These are phyloP conservation scores for Suillus subluteus DNA, from an alignment of 768 basidiomycete species.

Conservation along the genomic window DNA sequence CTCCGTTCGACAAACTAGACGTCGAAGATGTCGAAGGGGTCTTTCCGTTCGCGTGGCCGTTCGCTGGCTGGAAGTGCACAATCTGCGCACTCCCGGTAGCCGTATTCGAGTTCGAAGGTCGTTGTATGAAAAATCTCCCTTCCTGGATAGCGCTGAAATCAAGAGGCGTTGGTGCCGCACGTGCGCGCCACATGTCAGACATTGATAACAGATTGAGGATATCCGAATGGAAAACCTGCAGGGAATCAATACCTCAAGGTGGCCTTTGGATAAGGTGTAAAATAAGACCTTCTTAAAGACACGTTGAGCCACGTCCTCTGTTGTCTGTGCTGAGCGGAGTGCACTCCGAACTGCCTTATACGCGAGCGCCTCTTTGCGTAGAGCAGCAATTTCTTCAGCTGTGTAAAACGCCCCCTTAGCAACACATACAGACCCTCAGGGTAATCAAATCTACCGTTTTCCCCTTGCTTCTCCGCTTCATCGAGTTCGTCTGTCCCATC, in stretches of 20 bases:
- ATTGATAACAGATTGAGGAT: slow-evolving; percentile 88
- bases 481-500: slow-evolving; percentile 83
- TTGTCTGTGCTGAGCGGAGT: slow-evolving; percentile 47
- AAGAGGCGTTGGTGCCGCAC: slow-evolving; percentile 85
- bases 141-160: slow-evolving; percentile 77
- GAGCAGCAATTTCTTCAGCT: slow-evolving; percentile 90
- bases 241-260: slow-evolving; percentile 2
- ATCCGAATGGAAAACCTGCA: slow-evolving; percentile 85
- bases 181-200: slow-evolving; percentile 96
- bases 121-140: slow-evolving; percentile 56
- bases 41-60: slow-evolving; percentile 29
- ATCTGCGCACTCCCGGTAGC: slow-evolving; percentile 17
- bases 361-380: slow-evolving; percentile 88
- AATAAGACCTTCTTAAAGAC: slow-evolving; percentile 81
- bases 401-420: slow-evolving; percentile 3
- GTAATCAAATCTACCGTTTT: slow-evolving; percentile 68
- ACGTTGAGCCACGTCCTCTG: slow-evolving; percentile 59
- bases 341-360: slow-evolving; percentile 81
- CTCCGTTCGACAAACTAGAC: slow-evolving; percentile 16
- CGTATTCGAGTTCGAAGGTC: slow-evolving; percentile 24
- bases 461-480: slow-evolving; percentile 89
- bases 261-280: neutral
- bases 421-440: slow-evolving; percentile 2
- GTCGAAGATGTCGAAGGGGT: slow-evolving; percentile 14
- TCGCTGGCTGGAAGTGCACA: slow-evolving; percentile 18